phyloP scores from a whole-genome alignment of 164 flowering plant genomes.

The Magnolia officinalis region DNA sequence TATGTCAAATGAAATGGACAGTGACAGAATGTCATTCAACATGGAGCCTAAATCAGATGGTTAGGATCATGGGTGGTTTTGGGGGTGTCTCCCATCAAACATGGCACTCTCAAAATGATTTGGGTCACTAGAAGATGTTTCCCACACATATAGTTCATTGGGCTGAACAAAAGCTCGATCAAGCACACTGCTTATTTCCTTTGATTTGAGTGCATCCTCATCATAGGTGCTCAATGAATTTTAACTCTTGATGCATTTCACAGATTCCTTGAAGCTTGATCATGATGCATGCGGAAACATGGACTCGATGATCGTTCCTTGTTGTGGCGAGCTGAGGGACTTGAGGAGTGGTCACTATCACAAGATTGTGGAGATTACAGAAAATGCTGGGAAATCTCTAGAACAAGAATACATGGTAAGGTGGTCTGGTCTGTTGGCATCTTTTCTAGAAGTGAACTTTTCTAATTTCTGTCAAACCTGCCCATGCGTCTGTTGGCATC shows the following conservation, averaged over 20 bases:
- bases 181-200: not conserved
- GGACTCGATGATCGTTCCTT: conserved; percentile 76
- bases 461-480: too few species aligned
- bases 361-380: conserved; percentile 80
- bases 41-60: not conserved
- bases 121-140: not conserved
- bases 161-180: not conserved
- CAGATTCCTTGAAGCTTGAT: conserved; percentile 93
- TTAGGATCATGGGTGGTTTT: not conserved
- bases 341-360: conserved; percentile 79
- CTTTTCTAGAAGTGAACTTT: too few species aligned
- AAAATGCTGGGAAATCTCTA: conserved; percentile 81
- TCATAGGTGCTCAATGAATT: not conserved
- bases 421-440: not conserved
- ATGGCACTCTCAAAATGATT: not conserved
- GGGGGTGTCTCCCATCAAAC: not conserved
- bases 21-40: too few species aligned
- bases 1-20: too few species aligned
- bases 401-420: conserved; percentile 77
- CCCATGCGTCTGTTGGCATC: not conserved
- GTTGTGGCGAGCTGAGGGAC: conserved; percentile 73
- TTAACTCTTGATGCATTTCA: conserved; percentile 7
- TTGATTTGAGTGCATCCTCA: not conserved
- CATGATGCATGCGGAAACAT: conserved; percentile 78
- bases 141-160: too few species aligned